Evolutionary conservation across 1,284 basidiomycete species (phyloP).

Genomic region (Naganishia albida): DNA sequence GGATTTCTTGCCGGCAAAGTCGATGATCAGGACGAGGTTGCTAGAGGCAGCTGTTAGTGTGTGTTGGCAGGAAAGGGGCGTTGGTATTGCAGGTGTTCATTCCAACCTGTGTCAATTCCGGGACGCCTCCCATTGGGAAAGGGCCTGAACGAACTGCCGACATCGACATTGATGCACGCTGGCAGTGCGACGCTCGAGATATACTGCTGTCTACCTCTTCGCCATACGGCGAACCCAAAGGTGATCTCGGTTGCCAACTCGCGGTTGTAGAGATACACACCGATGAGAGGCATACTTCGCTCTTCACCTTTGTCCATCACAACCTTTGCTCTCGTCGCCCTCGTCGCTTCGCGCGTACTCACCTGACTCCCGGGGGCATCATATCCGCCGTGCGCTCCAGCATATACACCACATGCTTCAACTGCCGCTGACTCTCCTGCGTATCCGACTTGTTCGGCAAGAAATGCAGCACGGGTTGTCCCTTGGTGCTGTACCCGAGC

Average conservation of each 20-base stretch:
- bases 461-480: conserved; percentile 34
- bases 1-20: conserved; percentile 33
- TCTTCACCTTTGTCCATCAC: too few species aligned
- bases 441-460: conserved; percentile 33
- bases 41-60: conserved; percentile 3
- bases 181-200: too few species aligned
- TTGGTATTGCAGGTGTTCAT: neutral
- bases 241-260: neutral
- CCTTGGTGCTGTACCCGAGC: conserved; percentile 24
- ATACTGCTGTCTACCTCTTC: too few species aligned
- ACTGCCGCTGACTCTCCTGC: conserved; percentile 26
- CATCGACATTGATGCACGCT: too few species aligned
- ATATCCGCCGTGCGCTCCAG: conserved; percentile 34
- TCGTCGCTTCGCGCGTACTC: conserved; percentile 14
- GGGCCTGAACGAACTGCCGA: too few species aligned
- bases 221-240: neutral
- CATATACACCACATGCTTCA: conserved; percentile 35
- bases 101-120: neutral
- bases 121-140: too few species aligned
- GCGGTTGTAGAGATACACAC: too few species aligned
- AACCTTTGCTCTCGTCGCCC: neutral
- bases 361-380: conserved; percentile 33
- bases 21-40: conserved; percentile 35
- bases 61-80: neutral
- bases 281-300: too few species aligned